Conservation (phyloP, 1,284 basidiomycete species). For the Puccinia hordei region DNA sequence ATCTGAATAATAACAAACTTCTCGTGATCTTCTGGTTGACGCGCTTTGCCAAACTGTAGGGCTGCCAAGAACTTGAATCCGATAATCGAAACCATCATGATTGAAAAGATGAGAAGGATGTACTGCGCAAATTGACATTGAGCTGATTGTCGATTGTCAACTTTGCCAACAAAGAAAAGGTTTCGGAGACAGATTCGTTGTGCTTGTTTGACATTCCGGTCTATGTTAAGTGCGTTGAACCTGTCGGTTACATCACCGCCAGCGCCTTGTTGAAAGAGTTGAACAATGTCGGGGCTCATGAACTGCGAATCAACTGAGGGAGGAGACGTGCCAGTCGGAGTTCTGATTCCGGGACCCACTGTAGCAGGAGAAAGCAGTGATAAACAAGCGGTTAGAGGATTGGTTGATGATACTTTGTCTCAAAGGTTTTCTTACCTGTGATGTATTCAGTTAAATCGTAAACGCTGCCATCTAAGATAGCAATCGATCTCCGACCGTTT, state of each 20-base stretch:
- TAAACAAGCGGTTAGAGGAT: not conserved
- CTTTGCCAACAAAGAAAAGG: conserved; percentile 84
- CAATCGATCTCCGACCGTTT: conserved; percentile 68
- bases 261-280: conserved; percentile 78
- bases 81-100: conserved; percentile 92
- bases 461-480: conserved; percentile 77
- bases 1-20: conserved; percentile 99
- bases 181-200: conserved; percentile 89
- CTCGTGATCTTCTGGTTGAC: conserved; percentile 92
- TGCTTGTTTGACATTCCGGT: conserved; percentile 68
- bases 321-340: conserved; percentile 71
- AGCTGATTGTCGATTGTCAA: conserved; percentile 86
- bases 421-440: conserved; percentile 63
- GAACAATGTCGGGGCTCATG: conserved; percentile 73
- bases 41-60: conserved; percentile 77
- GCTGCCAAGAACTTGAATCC: conserved; percentile 98
- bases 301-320: conserved; percentile 67
- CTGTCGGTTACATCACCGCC: conserved; percentile 83
- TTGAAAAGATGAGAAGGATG: conserved; percentile 83
- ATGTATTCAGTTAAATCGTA: conserved; percentile 88
- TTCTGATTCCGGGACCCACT: conserved; percentile 59
- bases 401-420: not conserved
- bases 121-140: conserved; percentile 90
- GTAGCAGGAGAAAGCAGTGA: conserved; percentile 41
- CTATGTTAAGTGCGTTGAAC: conserved; percentile 70